Evolutionary conservation across 768 basidiomycete genomes (phyloP), one percentile per base, ranked within the genome.

Genomic region (Glaciozyma antarctica): DNA sequence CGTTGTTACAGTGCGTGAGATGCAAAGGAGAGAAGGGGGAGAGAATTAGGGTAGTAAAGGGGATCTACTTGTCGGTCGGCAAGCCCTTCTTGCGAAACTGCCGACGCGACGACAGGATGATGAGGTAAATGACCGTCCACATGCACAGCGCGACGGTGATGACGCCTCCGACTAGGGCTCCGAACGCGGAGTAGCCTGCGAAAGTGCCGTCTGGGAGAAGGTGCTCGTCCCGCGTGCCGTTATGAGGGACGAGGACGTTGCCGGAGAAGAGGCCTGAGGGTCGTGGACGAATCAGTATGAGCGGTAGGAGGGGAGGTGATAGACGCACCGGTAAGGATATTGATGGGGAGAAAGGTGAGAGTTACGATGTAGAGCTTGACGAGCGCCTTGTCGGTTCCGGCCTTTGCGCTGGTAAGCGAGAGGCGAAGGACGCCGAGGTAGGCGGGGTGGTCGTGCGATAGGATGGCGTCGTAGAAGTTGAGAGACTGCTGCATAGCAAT

Each of bases 361-460:
- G 80, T 82, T 61, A 90, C 81, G n/a, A 81, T 73, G 0, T 86
- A 84, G 7, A 94, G 79, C 55, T 80, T 79, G 19, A 93, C 73
- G 26, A 91, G 76, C 19, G 84, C 82, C 69, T 81, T 82, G 75
- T 88, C 88, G 7, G 82, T 82, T 8, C 82, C 82, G 12, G 80
- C 79, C 75, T 86, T 85, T 2, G 84, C 81, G 43, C 79, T 78
- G 9, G 82, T 80, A 44, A 84, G 82, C 21, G 81, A 81, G 1
- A 86, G 77, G 10, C 85, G 82, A 8, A 97, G 81, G 61, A 90
- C 85, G 17, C 86, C 83, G 9, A 93, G 78, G 75, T 93, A 93
- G 2, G 85, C 85, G 0, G 90, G 90, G 71, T 93, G 89, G 22
- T 88, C 87, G 70, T 93, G 86, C 68, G 86, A 85, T 57, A 97